Evolutionary conservation across 2,329 filamentous ascomycete species (phyloP), one percentile per base, ranked within the genome.

Genomic region (Tolypocladium inflatum): DNA sequence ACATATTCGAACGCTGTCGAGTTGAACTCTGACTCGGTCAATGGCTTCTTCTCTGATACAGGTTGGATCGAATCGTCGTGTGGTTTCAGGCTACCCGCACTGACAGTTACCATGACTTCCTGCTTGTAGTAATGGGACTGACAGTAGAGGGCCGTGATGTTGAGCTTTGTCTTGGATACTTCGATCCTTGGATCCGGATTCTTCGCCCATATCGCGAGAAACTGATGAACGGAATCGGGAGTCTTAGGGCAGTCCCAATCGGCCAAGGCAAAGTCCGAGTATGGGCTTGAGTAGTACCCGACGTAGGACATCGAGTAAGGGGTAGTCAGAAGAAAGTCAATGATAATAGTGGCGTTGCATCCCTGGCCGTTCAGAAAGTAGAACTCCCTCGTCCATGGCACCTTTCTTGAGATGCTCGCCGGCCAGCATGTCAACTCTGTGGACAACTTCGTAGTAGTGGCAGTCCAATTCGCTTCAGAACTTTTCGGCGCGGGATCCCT

Each of bases 41-140:
- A 59, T 0, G 3, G 11, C 7, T 11, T 10, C 2, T 8, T 70
- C 55, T 0, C 35, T 39, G 62, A 60, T 0, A 66, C 1, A 0
- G 62, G 11, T 0, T 61, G 33, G 0, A 71, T 43, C 0, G 58
- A 61, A 0, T 38, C 38, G 0, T 60, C 54, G 2, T 62, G 2
- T 0, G 69, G 71, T 1, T 57, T 55, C n/a, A 45, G 42, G 43
- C 4, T 21, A 10, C 10, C 7, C 19, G 56, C 39, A 1, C 23
- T 13, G 10, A 84, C 68, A 0, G 71, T 77, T 0, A 77, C 75
- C 0, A 67, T 64, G 0, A 80, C 78, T 0, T 68, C 15, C 43
- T 81, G 78, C n/a, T 72, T 68, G 54, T 73, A 76, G 57, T 83
- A 85, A 0, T 39, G 62, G 0, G 78, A 59, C 26, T 74, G 65